Percentiles rank a stretch among this genome's conserved stretches.
Evolutionary conservation across 176 grass and related monocot genomes (phyloP).

Genomic region (Carex myosuroides): DNA sequence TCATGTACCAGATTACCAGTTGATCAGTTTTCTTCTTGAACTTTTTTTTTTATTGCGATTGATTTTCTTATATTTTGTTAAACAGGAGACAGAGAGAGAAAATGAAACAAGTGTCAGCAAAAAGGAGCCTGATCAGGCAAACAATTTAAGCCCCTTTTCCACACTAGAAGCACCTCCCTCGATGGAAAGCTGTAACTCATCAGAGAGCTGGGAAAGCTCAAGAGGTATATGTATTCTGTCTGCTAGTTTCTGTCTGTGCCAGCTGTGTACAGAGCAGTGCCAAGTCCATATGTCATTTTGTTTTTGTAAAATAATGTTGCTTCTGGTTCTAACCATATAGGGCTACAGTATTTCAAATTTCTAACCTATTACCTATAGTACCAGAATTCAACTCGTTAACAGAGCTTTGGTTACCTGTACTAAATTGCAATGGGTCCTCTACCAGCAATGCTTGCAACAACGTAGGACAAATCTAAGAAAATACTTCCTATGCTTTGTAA

Average conservation of each 20-base stretch:
- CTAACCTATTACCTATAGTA: not conserved
- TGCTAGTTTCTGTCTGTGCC: constrained; percentile 4
- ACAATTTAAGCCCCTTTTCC: constrained; percentile 35
- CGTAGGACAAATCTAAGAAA: not conserved
- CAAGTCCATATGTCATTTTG: not conserved
- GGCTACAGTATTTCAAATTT: not conserved
- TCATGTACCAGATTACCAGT: not conserved
- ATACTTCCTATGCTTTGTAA: not conserved
- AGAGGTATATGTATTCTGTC: constrained; percentile 41
- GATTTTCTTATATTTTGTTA: not conserved
- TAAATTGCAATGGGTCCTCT: not conserved
- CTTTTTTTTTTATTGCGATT: not conserved
- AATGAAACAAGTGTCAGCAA: constrained; percentile 22
- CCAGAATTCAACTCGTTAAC: not conserved
- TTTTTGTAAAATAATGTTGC: not conserved
- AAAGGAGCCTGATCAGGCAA: constrained; percentile 31
- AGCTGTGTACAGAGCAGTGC: not conserved
- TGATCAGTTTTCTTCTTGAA: not conserved
- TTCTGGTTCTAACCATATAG: not conserved
- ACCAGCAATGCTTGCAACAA: not conserved
- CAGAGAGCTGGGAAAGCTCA: constrained; percentile 61
- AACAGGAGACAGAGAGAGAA: constrained; percentile 33
- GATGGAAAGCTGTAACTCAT: constrained; percentile 72
- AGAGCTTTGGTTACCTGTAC: not conserved
- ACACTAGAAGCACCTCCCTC: constrained; percentile 65